Evolutionary conservation across 1,284 basidiomycete genomes (phyloP).

Genomic region (Anthracocystis setariae): DNA sequence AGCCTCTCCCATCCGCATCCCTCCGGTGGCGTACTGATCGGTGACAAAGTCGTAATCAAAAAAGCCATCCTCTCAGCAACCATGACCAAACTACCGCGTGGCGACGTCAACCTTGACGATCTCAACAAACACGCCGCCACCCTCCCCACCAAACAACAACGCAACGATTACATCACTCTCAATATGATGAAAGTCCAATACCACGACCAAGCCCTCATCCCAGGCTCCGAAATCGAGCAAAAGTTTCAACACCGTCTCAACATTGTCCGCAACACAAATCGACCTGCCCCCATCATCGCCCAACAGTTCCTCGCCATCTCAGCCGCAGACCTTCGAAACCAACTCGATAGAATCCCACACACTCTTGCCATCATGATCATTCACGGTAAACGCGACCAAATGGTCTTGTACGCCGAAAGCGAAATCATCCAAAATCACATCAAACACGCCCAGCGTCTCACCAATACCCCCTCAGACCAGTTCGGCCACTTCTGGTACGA

Average conservation of each 20-base stretch:
- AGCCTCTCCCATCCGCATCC: neutral
- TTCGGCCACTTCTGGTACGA: constrained; percentile 62
- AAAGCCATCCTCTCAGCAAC: constrained; percentile 58
- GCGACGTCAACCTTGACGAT: constrained; percentile 43
- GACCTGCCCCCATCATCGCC: constrained; percentile 46
- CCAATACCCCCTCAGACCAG: constrained; percentile 11
- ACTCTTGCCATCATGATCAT: constrained; percentile 46
- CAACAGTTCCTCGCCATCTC: constrained; percentile 56
- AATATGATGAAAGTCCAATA: constrained; percentile 60
- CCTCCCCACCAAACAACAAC: constrained; percentile 20
- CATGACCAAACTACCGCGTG: constrained; percentile 60
- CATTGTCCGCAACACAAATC: constrained; percentile 19
- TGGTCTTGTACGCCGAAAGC: constrained; percentile 59
- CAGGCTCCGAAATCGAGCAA: constrained; percentile 3
- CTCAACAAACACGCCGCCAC: constrained; percentile 23
- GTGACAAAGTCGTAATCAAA: constrained; percentile 40
- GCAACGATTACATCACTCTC: constrained; percentile 40
- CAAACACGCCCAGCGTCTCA: constrained; percentile 43
- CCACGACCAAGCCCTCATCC: constrained; percentile 40
- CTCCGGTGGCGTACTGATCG: constrained; percentile 4
- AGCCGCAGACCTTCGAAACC: constrained; percentile 25
- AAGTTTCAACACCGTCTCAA: constrained; percentile 33
- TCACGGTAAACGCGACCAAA: constrained; percentile 58
- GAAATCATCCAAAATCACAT: constrained; percentile 41
- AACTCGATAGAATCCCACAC: constrained; percentile 38